Conservation (phyloP, 768 basidiomycete species). For the Lentinula lateritia region DNA sequence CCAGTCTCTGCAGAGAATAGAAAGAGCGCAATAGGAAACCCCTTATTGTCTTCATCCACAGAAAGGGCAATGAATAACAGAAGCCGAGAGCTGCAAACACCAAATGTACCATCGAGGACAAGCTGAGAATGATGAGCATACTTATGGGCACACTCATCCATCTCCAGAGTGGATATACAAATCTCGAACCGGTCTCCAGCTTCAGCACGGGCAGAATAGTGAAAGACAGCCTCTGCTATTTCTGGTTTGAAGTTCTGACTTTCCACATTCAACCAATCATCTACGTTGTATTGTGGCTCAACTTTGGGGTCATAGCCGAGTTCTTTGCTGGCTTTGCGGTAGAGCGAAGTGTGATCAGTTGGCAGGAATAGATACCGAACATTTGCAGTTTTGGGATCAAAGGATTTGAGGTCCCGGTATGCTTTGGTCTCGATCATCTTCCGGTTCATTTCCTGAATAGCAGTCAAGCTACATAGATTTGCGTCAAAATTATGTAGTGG, state of each 20-base stretch:
- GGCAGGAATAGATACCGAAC: conserved; percentile 14
- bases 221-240: conserved; percentile 16
- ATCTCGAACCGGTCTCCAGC: conserved; percentile 21
- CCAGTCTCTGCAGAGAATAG: conserved; percentile 26
- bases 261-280: conserved; percentile 11
- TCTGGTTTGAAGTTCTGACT: not conserved
- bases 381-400: conserved; percentile 8
- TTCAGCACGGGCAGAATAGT: conserved; percentile 16
- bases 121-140: conserved; percentile 16
- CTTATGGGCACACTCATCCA: conserved; percentile 16
- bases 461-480: conserved; percentile 7
- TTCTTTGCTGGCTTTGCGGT: conserved; percentile 7
- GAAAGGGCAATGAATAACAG: conserved; percentile 27
- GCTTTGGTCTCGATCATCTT: conserved; percentile 4
- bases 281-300: conserved; percentile 11
- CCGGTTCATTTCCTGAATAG: conserved; percentile 9
- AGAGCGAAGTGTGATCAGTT: conserved; percentile 15
- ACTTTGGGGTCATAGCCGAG: not conserved
- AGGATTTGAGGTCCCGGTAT: conserved; percentile 3
- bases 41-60: conserved; percentile 19
- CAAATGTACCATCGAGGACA: conserved; percentile 18
- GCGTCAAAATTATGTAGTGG: not conserved
- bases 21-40: conserved; percentile 26
- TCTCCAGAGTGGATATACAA: conserved; percentile 24
- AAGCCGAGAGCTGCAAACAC: conserved; percentile 13